Base-by-base conservation (phyloP, 257 asterid genomes). In the Orobanche coerulescens region DNA sequence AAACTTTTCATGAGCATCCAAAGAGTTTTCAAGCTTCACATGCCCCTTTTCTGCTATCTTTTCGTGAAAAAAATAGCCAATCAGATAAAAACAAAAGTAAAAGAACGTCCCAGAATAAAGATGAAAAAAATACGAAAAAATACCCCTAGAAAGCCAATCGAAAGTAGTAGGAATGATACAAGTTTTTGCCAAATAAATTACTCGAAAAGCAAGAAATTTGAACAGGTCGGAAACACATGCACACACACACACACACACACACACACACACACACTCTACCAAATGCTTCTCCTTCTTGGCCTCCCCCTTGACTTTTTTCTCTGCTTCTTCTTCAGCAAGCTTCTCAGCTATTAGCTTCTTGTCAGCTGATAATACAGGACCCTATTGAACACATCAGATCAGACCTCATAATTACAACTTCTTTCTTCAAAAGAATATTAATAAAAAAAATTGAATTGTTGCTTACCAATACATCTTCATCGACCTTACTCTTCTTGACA, bases 21-120 rank as follows among this genome's bases (percentile, higher is more conserved):
- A 77, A 70, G 53, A 71, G 40, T 80, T 82, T 18, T 61, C 80
- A 65, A 90, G 90, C 75, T 78, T 86, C 66, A 75, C 90, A 62
- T 89, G 98, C 55, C 97, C 97, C 79, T 79, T 86, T 77, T 93
- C 97, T 51, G 79, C 70, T 42, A 79, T 71, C 98, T 93, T 73
- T 70, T n/a, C n/a, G 64, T 42, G n/a, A n/a, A 42, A 58, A 44
- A 56, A 69, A 69, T 16, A 69, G 20, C 36, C 19, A 43, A 6
- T 62, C 66, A 70, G 30, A 8, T 43, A 64, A 36, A 42, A 28
- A 39, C 20, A 67, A 33, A 49, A 61, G 8, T 14, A 15, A 50
- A 31, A 8, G n/a, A n/a, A n/a, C n/a, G n/a, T n/a, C n/a, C n/a
- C n/a, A n/a, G 12, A 51, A n/a, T 15, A n/a, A n/a, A 8, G 10